These are phyloP conservation scores for Pythium volutum DNA, from an alignment of 352 stramenopile species.

Conservation along the genomic window DNA sequence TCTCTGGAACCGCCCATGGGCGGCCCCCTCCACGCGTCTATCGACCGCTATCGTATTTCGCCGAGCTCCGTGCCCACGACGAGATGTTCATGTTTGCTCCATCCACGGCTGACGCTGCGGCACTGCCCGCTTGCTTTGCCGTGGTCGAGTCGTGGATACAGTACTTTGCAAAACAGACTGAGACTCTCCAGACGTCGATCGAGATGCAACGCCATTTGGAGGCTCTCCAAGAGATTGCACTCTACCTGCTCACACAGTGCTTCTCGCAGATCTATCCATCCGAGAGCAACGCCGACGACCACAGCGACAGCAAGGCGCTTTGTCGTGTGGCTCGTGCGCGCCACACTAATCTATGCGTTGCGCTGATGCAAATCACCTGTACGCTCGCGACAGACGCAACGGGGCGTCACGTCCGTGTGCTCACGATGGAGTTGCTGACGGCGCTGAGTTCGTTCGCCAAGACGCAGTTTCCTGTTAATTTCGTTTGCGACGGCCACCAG, in stretches of 20 bases:
- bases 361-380: conserved; percentile 7
- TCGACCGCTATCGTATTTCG: conserved; percentile 11
- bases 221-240: conserved; percentile 8
- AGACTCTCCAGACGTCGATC: not conserved
- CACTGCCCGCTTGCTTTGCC: conserved; percentile 11
- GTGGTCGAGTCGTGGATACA: conserved; percentile 17
- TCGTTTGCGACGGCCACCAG: not conserved
- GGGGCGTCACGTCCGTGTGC: conserved; percentile 4
- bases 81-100: conserved; percentile 3
- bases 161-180: conserved; percentile 1
- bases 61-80: conserved; percentile 4
- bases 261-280: conserved; percentile 18
- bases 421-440: conserved; percentile 7
- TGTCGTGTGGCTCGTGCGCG: not conserved
- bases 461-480: not conserved
- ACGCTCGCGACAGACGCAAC: not conserved
- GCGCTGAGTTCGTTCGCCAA: not conserved
- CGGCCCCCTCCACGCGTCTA: conserved; percentile 2
- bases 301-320: not conserved
- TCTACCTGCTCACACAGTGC: conserved; percentile 12
- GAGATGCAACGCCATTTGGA: conserved; percentile 6
- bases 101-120: not conserved
- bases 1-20: too few relatives aligned
- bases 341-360: conserved; percentile 2
- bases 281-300: not conserved